Evolutionary conservation across 139 green algal species (phyloP).

Genomic region (Chlamydomonas sphaeroides): DNA sequence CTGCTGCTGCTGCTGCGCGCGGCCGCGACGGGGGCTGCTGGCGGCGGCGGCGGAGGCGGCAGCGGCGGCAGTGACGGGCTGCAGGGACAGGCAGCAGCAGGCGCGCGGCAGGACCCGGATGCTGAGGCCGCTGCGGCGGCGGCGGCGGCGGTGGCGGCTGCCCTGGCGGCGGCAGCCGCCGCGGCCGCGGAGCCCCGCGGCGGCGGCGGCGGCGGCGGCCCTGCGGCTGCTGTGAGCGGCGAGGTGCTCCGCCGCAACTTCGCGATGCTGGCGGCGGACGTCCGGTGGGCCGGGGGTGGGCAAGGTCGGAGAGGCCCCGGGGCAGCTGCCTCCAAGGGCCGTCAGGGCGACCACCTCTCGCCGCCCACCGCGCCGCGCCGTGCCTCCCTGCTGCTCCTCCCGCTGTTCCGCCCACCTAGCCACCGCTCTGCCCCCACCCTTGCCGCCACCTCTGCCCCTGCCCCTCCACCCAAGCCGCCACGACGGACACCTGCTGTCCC

Average conservation of each 20-base stretch:
- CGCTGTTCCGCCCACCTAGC: too few relatives aligned
- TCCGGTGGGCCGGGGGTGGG: neutral
- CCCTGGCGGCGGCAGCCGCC: neutral
- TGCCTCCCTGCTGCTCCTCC: too few relatives aligned
- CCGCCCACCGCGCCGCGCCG: too few relatives aligned
- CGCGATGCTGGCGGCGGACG: neutral
- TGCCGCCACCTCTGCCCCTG: too few relatives aligned
- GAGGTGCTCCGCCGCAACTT: conserved; percentile 32
- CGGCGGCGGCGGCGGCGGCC: neutral
- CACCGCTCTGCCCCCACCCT: too few relatives aligned
- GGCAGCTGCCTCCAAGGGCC: too few relatives aligned
- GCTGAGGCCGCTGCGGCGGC: neutral
- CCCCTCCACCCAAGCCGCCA: neutral
- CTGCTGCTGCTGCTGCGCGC: too few relatives aligned
- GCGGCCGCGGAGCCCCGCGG: neutral
- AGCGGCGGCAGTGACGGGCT: too few relatives aligned
- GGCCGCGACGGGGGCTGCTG: too few relatives aligned
- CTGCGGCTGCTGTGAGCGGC: neutral
- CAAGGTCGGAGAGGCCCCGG: neutral
- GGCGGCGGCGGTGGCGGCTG: neutral
- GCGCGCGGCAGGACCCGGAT: neutral
- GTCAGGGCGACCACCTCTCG: too few relatives aligned
- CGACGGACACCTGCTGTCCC: conserved; percentile 35
- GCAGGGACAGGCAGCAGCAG: too few relatives aligned
- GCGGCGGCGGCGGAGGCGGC: too few relatives aligned